Evolutionary conservation across 2,329 filamentous ascomycete species (phyloP), one percentile per base, ranked within the genome.

Genomic region (Lecanicillium sp.): DNA sequence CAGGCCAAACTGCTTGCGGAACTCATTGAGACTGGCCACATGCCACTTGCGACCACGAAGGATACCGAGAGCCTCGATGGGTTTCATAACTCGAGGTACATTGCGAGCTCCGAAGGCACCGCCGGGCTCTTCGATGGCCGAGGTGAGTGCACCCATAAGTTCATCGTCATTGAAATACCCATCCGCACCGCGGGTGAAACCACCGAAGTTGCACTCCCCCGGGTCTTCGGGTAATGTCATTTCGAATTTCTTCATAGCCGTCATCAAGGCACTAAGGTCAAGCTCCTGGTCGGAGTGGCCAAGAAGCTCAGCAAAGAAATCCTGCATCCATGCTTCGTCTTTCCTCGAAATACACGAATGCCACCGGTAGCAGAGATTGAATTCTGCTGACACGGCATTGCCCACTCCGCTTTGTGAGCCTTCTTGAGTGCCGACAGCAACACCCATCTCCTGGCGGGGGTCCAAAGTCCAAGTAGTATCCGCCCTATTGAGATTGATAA

Each of bases 331-430:
- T 55, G 82, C 74, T 59, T 93, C 88, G 58, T 95, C 89, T 53
- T 79, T 81, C 50, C 81, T 77, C 0, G 70, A 79, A 56, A 93
- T 86, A 56, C 84, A 83, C 3, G 87, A 88, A 68, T 94, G 88
- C 87, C 88, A 94, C 54, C 88, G 77, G 64, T 95, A 94, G 55
- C 86, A 85, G 9, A 95, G 74, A 60, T 93, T 94, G 73, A 95
- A 95, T 68, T 95, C 89, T 3, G 86, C 87, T 0, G 87, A 91
- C 5, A 91, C 87, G 54, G 86, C 82, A 58, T 93, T 94, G 43
- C 89, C 89, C 0, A 86, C 79, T 35, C 87, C 89, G 20, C 81
- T 75, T 37, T 86, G 80, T 0, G 84, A 78, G 1, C 79, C 77
- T 2, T 76, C 64, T 26, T 73, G 72, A 8, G 73, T 82, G 54